Conservation (phyloP, 306 rosid species). For the Trifolium pratense region DNA sequence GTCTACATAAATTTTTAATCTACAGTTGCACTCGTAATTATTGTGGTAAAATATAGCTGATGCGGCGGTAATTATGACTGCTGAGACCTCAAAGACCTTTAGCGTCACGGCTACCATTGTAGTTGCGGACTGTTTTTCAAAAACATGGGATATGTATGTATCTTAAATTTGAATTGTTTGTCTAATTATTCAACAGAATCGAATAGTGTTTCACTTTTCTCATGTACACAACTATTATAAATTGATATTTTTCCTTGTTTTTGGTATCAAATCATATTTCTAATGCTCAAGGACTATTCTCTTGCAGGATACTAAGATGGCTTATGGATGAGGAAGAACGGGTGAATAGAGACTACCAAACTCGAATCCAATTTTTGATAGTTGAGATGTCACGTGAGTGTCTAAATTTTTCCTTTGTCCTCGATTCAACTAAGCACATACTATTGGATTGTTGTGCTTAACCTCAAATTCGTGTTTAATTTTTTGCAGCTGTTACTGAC, state of each 20-base stretch:
- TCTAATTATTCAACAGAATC: too few relatives aligned
- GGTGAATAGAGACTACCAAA: slow-evolving; percentile 49
- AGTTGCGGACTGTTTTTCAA: too few relatives aligned
- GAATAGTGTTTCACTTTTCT: too few relatives aligned
- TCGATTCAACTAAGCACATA: not conserved
- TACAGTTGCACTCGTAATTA: too few relatives aligned
- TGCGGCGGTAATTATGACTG: too few relatives aligned
- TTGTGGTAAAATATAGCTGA: too few relatives aligned
- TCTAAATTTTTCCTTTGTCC: slow-evolving; percentile 1
- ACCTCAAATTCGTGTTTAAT: slow-evolving; percentile 21
- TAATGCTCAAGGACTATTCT: slow-evolving; percentile 33
- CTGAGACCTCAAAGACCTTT: too few relatives aligned
- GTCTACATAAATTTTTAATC: too few relatives aligned
- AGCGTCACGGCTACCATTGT: too few relatives aligned
- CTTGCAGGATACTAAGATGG: slow-evolving; percentile 88
- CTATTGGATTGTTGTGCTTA: not conserved
- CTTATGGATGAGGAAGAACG: slow-evolving; percentile 77
- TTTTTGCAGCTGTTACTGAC: slow-evolving; percentile 82
- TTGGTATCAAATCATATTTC: not conserved
- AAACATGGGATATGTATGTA: too few relatives aligned
- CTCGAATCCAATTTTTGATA: slow-evolving; percentile 69
- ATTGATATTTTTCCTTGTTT: not conserved
- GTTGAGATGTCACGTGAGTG: slow-evolving; percentile 94
- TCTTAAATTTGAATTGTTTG: too few relatives aligned
- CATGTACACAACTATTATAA: not conserved